phyloP scores from a whole-genome alignment of 2,329 filamentous ascomycete genomes.

The Fusarium goolgardi region DNA sequence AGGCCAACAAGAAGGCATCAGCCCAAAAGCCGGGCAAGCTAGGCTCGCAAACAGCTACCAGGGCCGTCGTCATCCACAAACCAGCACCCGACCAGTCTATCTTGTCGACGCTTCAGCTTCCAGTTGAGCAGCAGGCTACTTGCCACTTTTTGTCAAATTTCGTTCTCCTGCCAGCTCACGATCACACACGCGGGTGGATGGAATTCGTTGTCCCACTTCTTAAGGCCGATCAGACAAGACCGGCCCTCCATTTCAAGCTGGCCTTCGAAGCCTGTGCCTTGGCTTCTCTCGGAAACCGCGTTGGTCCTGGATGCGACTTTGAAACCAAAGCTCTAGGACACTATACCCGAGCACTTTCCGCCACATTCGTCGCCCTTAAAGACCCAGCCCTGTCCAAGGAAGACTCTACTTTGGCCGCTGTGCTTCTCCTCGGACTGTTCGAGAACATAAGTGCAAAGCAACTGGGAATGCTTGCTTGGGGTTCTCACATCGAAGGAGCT shows the following conservation, averaged over 20 bases:
- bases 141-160: conserved; percentile 73
- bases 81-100: conserved; percentile 45
- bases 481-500: conserved; percentile 73
- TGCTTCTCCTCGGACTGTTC: conserved; percentile 70
- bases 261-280: conserved; percentile 71
- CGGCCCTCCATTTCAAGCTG: conserved; percentile 61
- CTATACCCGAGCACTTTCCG: conserved; percentile 66
- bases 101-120: conserved; percentile 54
- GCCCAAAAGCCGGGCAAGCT: conserved; percentile 51
- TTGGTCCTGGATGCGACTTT: conserved; percentile 50
- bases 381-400: conserved; percentile 61
- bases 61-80: conserved; percentile 30
- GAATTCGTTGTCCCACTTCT: conserved; percentile 70
- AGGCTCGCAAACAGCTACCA: conserved; percentile 18
- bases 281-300: conserved; percentile 66
- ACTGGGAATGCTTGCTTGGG: conserved; percentile 68
- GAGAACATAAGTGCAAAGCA: conserved; percentile 69
- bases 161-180: conserved; percentile 64
- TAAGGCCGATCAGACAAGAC: conserved; percentile 52
- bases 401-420: conserved; percentile 70
- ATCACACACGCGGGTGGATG: conserved; percentile 66
- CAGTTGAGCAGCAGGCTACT: conserved; percentile 65
- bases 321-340: conserved; percentile 59
- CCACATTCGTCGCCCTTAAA: conserved; percentile 64
- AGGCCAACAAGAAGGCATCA: conserved; percentile 62